Conservation (phyloP, 1,284 basidiomycete species). For the Sanguinoderma infundibulare region DNA sequence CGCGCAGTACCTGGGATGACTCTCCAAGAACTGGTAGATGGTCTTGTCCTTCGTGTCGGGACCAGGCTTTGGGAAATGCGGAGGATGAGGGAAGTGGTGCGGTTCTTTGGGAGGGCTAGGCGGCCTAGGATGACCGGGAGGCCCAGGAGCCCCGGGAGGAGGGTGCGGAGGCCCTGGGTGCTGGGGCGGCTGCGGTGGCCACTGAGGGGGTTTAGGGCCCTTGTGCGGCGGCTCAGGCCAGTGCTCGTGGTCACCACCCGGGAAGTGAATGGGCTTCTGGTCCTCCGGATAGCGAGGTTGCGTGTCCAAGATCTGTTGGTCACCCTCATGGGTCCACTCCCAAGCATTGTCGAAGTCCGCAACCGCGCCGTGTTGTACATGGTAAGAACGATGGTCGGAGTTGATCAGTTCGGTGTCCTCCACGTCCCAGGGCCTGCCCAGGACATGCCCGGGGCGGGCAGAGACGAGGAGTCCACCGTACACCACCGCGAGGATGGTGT, state of each 20-base stretch:
- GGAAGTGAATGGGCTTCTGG: neutral
- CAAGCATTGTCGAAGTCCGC: neutral
- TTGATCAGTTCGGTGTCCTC: slow-evolving; percentile 1
- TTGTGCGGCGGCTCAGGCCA: slow-evolving; percentile 5
- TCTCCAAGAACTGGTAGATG: slow-evolving; percentile 47
- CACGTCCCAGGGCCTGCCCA: slow-evolving; percentile 2
- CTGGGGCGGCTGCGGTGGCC: neutral
- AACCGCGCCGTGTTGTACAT: neutral
- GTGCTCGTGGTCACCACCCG: neutral
- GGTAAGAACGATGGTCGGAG: neutral
- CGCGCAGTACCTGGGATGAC: slow-evolving; percentile 37
- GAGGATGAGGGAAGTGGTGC: neutral
- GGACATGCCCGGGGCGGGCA: slow-evolving; percentile 11
- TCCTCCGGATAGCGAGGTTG: neutral
- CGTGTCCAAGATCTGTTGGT: slow-evolving; percentile 10
- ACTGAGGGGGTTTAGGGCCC: slow-evolving; percentile 12
- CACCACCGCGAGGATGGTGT: slow-evolving; percentile 27
- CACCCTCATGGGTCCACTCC: slow-evolving; percentile 5
- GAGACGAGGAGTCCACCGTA: slow-evolving; percentile 27
- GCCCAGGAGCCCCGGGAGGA: slow-evolving; percentile 7
- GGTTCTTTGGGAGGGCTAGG: slow-evolving; percentile 6
- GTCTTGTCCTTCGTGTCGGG: slow-evolving; percentile 34
- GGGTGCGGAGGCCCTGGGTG: slow-evolving; percentile 15
- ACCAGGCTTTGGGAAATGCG: slow-evolving; percentile 14
- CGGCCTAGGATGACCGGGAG: too few relatives aligned